Percentiles rank a stretch among this genome's conserved stretches.
These are phyloP conservation scores for Malus domestica DNA, from an alignment of 306 rosid species.

Conservation along the genomic window ASM211411v1 NC_041804.1:15215001-15215500, in stretches of 20 bases:
- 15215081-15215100: neutral
- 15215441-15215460: neutral
- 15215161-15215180: neutral
- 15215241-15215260: conserved; percentile 79
- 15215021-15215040: conserved; percentile 72
- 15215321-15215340: neutral
- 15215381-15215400: neutral
- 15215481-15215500: neutral
- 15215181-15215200: conserved; percentile 54
- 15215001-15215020: conserved; percentile 76
- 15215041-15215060: conserved; percentile 86
- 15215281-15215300: conserved; percentile 8
- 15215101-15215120: neutral
- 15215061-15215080: conserved; percentile 73
- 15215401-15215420: neutral
- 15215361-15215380: neutral
- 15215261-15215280: conserved; percentile 77
- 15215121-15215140: neutral
- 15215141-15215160: neutral
- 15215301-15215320: neutral
- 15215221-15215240: conserved; percentile 68
- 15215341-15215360: neutral
- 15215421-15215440: neutral
- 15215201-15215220: conserved; percentile 74
- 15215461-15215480: neutral